Percentiles rank a stretch among this genome's conserved stretches.
Evolutionary conservation across 2,329 filamentous ascomycete species (phyloP).

Genomic region (Xylariaceae sp.): DNA sequence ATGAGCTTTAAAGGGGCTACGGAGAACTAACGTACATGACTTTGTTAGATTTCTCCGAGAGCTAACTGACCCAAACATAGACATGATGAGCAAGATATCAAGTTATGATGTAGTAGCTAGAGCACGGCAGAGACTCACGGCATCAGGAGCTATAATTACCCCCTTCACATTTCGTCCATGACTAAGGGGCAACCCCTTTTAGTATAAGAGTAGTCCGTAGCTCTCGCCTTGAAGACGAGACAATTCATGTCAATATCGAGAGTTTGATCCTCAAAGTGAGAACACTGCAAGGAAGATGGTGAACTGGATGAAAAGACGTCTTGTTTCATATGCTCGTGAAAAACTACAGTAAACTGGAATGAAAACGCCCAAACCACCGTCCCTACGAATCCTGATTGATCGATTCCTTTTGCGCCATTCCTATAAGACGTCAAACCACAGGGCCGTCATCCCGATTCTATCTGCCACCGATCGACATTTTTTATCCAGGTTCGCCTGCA

Average conservation of each 20-base stretch:
- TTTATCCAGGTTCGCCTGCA: not conserved
- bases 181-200: too few relatives aligned
- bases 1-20: too few relatives aligned
- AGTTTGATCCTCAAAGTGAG: not conserved
- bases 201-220: not conserved
- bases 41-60: too few relatives aligned
- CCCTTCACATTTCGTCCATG: too few relatives aligned
- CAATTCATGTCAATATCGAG: too few relatives aligned
- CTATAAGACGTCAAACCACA: not conserved
- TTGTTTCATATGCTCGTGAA: not conserved
- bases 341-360: not conserved
- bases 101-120: too few relatives aligned
- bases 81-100: too few relatives aligned
- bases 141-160: too few relatives aligned
- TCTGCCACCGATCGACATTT: not conserved
- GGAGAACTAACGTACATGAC: too few relatives aligned
- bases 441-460: not conserved
- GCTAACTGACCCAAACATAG: too few relatives aligned
- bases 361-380: not conserved
- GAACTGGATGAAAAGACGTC: not conserved
- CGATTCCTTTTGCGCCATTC: slow-evolving; percentile 1
- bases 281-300: not conserved
- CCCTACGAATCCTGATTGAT: not conserved
- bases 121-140: too few relatives aligned
- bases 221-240: too few relatives aligned